A percentile compares a stretch with the other conserved stretches of the same genome.
phyloP scores from a whole-genome alignment of 2,329 filamentous ascomycete genomes.

The Pseudogymnoascus pannorum region DNA sequence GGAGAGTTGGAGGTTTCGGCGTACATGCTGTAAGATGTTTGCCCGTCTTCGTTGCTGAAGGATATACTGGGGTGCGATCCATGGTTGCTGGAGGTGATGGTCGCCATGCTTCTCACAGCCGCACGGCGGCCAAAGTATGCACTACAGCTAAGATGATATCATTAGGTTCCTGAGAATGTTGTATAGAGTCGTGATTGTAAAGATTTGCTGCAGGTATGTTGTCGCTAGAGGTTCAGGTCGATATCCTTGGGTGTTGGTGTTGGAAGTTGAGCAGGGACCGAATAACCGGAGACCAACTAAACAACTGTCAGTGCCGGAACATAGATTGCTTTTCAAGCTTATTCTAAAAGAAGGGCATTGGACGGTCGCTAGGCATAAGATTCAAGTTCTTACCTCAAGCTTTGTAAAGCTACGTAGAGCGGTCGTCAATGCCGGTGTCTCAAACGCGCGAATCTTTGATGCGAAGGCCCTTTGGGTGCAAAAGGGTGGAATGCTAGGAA shows the following conservation, averaged over 20 bases:
- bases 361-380: neutral
- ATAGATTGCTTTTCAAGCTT: conserved; percentile 3
- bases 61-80: conserved; percentile 11
- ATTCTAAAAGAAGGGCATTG: neutral
- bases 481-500: neutral
- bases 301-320: conserved; percentile 8
- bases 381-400: neutral
- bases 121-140: conserved; percentile 13
- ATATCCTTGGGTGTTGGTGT: conserved; percentile 2
- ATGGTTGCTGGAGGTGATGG: conserved; percentile 13
- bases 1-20: conserved; percentile 8
- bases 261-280: conserved; percentile 3
- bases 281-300: conserved; percentile 6
- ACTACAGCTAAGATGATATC: conserved; percentile 11
- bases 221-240: neutral
- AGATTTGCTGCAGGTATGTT: neutral
- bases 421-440: conserved; percentile 7
- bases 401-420: neutral
- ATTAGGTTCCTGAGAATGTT: conserved; percentile 10
- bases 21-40: conserved; percentile 7
- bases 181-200: neutral
- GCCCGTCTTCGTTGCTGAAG: conserved; percentile 9
- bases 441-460: conserved; percentile 7
- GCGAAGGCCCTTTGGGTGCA: neutral
- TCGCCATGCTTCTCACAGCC: conserved; percentile 13